phyloP scores from a whole-genome alignment of 225 moss, liverwort and hornwort genomes.

The Pseudisothecium myosuroides region DNA sequence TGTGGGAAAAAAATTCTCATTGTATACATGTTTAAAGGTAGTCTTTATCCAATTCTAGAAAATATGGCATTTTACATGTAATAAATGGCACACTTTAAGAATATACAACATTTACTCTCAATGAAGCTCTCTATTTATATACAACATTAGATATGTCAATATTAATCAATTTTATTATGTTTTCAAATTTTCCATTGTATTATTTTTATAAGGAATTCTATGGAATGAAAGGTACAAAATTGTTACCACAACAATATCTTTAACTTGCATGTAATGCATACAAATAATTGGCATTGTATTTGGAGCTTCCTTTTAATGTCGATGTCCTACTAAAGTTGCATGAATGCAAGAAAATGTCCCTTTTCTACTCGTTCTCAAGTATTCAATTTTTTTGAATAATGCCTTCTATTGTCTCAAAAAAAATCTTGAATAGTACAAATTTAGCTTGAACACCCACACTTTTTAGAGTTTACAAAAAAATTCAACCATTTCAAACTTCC shows the following conservation, averaged over 20 bases:
- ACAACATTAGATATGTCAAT: neutral
- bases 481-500: neutral
- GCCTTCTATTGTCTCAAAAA: neutral
- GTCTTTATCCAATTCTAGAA: neutral
- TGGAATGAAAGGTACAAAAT: neutral
- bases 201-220: neutral
- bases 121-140: neutral
- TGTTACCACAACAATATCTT: neutral
- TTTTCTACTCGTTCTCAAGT: neutral
- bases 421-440: neutral
- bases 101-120: neutral
- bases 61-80: neutral
- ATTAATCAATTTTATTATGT: neutral
- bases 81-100: neutral
- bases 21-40: neutral
- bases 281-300: neutral
- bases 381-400: neutral
- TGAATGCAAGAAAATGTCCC: fast-evolving
- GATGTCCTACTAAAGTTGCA: neutral
- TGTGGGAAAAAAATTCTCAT: neutral
- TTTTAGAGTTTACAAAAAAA: neutral
- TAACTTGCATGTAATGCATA: neutral
- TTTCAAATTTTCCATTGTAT: neutral
- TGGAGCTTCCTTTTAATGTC: neutral
- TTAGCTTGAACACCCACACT: neutral